These are phyloP conservation scores for Dendrobium catenatum DNA, from an alignment of 106 monocot genomes.

Conservation along the genomic window DNA sequence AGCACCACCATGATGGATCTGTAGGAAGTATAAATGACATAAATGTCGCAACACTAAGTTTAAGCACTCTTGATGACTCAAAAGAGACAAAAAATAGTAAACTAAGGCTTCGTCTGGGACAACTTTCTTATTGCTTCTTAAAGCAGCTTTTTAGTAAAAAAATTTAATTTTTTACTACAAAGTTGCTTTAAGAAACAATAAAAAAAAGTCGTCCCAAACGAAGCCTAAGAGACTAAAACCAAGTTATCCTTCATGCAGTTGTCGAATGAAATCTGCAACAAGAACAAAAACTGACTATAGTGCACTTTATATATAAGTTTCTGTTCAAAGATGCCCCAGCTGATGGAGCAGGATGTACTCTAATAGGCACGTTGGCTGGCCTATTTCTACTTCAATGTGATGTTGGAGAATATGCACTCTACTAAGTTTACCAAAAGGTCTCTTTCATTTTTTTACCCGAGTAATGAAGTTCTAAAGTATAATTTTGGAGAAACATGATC, in stretches of 20 bases:
- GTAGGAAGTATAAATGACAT: neutral
- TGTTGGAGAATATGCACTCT: too few relatives aligned
- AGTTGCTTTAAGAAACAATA: too few relatives aligned
- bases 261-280: neutral
- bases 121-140: too few relatives aligned
- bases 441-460: too few relatives aligned
- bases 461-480: too few relatives aligned
- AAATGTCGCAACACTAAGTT: neutral
- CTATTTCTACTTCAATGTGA: neutral
- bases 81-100: neutral
- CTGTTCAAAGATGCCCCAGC: neutral
- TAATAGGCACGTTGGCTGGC: too few relatives aligned
- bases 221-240: neutral
- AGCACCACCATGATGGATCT: constrained; percentile 97
- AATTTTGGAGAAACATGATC: too few relatives aligned
- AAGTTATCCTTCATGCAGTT: neutral
- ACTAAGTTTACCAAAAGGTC: too few relatives aligned
- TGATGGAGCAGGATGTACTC: neutral
- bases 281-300: neutral
- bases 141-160: too few relatives aligned
- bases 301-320: neutral
- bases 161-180: too few relatives aligned
- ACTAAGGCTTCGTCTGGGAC: neutral
- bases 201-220: too few relatives aligned
- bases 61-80: neutral